phyloP scores from a whole-genome alignment of 2,329 filamentous ascomycete species.

The Beauveria pseudobassiana region DNA sequence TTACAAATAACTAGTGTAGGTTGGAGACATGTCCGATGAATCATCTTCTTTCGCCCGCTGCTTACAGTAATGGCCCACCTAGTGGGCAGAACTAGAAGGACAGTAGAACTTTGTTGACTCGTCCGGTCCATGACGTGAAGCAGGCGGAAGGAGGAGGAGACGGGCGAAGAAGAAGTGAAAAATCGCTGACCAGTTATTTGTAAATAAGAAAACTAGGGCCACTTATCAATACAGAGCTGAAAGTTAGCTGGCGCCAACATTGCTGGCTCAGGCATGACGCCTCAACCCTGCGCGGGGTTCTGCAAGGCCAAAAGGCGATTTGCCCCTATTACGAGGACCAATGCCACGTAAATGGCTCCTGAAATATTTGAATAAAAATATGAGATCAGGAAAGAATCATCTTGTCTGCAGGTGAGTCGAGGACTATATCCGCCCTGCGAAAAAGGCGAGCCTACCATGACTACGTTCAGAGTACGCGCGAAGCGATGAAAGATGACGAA shows the following conservation, averaged over 20 bases:
- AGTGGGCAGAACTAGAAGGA: not conserved
- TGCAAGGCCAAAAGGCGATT: not conserved
- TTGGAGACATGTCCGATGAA: constrained; percentile 5
- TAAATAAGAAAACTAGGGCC: no score
- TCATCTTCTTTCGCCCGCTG: not conserved
- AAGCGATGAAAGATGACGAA: not conserved
- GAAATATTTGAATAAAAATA: not conserved
- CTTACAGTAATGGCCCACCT: not conserved
- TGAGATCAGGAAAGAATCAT: not conserved
- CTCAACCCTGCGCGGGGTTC: not conserved
- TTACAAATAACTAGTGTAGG: not conserved
- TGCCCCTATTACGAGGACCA: not conserved
- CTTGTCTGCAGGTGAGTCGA: not conserved
- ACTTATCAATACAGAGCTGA: no score
- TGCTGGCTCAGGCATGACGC: not conserved
- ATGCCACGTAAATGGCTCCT: not conserved
- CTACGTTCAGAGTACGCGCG: not conserved
- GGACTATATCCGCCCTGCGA: not conserved
- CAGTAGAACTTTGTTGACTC: constrained; percentile 3
- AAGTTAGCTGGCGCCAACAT: no score
- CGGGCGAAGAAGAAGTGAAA: not conserved
- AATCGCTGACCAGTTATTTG: not conserved
- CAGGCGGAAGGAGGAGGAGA: not conserved
- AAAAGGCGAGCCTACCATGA: not conserved
- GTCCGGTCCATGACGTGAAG: constrained; percentile 1